These are phyloP conservation scores for Solanum chiquidenum DNA, from an alignment of 257 asterid genomes.

Conservation along the genomic window DNA sequence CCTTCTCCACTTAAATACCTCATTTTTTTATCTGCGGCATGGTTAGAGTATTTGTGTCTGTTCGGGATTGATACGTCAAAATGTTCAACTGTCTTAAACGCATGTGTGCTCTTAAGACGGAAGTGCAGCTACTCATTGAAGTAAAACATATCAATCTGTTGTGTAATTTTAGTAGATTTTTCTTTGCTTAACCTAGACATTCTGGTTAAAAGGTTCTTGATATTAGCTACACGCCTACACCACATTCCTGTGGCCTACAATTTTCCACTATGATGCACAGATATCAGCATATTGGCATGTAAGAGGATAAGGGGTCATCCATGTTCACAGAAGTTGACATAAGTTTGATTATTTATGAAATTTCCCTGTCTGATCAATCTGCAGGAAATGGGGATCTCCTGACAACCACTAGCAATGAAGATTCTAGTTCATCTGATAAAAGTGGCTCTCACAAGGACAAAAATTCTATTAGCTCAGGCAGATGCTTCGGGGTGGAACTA, in stretches of 20 bases:
- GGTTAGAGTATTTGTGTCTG: not conserved
- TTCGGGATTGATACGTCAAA: not conserved
- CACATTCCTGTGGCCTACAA: not conserved
- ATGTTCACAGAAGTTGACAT: not conserved
- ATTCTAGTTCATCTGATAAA: slow-evolving; percentile 33
- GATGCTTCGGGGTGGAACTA: slow-evolving; percentile 73
- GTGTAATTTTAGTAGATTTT: not conserved
- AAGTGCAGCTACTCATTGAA: not conserved
- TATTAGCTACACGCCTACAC: not conserved
- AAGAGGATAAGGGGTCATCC: not conserved
- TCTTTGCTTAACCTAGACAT: not conserved
- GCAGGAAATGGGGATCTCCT: slow-evolving; percentile 45
- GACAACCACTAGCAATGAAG: slow-evolving; percentile 35
- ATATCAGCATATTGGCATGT: not conserved
- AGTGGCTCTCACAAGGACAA: slow-evolving; percentile 29
- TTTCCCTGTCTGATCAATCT: slow-evolving; percentile 12
- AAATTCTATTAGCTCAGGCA: slow-evolving; percentile 34
- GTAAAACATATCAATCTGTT: not conserved
- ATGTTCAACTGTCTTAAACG: not conserved
- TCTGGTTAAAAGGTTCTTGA: not conserved
- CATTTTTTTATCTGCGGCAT: not conserved
- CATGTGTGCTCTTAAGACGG: not conserved
- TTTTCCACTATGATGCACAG: not conserved
- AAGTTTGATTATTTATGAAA: not conserved
- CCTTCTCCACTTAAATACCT: not conserved